Percentiles rank a stretch among this genome's conserved stretches.
These are phyloP conservation scores for Globisporangium middletonii DNA, from an alignment of 352 stramenopile genomes.

Conservation along the genomic window DNA sequence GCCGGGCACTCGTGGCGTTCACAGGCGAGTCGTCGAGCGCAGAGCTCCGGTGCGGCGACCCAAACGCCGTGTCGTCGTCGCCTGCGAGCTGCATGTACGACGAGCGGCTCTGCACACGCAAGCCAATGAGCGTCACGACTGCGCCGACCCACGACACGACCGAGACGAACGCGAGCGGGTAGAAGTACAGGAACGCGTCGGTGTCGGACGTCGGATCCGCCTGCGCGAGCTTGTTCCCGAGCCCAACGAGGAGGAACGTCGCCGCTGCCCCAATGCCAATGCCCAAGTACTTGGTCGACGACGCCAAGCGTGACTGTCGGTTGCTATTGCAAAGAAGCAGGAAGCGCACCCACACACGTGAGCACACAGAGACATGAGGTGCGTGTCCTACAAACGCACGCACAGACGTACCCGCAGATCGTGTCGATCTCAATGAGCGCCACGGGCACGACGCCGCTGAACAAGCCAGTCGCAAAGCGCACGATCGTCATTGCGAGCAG, in stretches of 20 bases:
- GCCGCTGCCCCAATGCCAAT: constrained; percentile 41
- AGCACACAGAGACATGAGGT: background rate
- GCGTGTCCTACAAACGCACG: background rate
- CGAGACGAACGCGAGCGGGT: constrained; percentile 71
- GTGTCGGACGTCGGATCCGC: constrained; percentile 26
- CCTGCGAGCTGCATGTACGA: constrained; percentile 60
- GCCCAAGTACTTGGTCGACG: constrained; percentile 62
- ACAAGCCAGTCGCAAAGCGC: constrained; percentile 68
- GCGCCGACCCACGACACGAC: constrained; percentile 63
- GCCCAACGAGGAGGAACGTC: constrained; percentile 45
- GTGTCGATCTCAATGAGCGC: constrained; percentile 80
- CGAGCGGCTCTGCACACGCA: constrained; percentile 52
- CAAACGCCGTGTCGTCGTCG: constrained; percentile 46
- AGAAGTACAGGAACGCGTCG: constrained; percentile 65
- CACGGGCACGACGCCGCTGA: constrained; percentile 67
- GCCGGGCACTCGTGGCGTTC: constrained; percentile 13
- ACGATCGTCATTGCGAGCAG: constrained; percentile 71
- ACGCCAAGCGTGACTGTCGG: constrained; percentile 55
- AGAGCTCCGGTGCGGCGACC: constrained; percentile 26
- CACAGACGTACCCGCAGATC: constrained; percentile 48
- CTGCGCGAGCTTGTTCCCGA: constrained; percentile 43
- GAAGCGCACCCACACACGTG: constrained; percentile 1
- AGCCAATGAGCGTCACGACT: constrained; percentile 55
- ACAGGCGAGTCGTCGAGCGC: constrained; percentile 23
- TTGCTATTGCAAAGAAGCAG: constrained; percentile 20